Evolutionary conservation across 768 basidiomycete genomes (phyloP).

Genomic region (Roridomyces roridus): DNA sequence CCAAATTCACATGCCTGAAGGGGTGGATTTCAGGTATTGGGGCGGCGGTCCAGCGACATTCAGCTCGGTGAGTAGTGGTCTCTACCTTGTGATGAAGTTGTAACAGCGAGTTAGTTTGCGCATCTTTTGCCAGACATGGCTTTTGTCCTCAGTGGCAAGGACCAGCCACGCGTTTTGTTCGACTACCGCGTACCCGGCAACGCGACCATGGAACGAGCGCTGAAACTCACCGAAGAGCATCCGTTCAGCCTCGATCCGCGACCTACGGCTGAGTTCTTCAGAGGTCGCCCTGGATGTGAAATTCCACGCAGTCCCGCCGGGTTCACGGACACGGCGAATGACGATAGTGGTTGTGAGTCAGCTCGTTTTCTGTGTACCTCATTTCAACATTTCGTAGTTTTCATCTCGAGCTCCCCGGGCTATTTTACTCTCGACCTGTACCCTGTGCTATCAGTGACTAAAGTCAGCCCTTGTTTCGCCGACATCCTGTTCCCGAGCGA

Average conservation of each 20-base stretch:
- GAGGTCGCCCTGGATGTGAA: slow-evolving; percentile 1
- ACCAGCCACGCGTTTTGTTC: slow-evolving; percentile 18
- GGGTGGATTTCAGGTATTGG: background rate
- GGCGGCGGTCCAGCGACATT: slow-evolving; percentile 5
- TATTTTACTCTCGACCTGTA: slow-evolving; percentile 14
- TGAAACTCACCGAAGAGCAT: slow-evolving; percentile 2
- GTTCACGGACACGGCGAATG: slow-evolving; percentile 15
- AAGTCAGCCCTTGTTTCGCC: slow-evolving; percentile 17
- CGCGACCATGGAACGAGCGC: slow-evolving; percentile 1
- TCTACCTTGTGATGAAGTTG: background rate
- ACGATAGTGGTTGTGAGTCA: slow-evolving; percentile 16
- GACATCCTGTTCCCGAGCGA: slow-evolving; percentile 19
- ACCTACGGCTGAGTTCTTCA: slow-evolving; percentile 11
- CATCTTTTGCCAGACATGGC: slow-evolving; percentile 11
- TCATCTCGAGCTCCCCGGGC: slow-evolving; percentile 10
- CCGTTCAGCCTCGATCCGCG: slow-evolving; percentile 13
- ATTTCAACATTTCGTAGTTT: background rate
- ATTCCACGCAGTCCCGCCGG: background rate
- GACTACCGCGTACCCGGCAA: slow-evolving; percentile 7
- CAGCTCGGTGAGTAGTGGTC: background rate
- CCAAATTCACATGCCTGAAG: background rate
- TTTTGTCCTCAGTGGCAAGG: slow-evolving; percentile 15
- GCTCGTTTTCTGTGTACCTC: background rate
- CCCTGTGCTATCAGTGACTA: slow-evolving; percentile 12
- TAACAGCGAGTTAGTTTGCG: slow-evolving; percentile 6